Evolutionary conservation across 257 asterid species (phyloP), one percentile per base, ranked within the genome.

Genomic region (Anisodus acutangulus): DNA sequence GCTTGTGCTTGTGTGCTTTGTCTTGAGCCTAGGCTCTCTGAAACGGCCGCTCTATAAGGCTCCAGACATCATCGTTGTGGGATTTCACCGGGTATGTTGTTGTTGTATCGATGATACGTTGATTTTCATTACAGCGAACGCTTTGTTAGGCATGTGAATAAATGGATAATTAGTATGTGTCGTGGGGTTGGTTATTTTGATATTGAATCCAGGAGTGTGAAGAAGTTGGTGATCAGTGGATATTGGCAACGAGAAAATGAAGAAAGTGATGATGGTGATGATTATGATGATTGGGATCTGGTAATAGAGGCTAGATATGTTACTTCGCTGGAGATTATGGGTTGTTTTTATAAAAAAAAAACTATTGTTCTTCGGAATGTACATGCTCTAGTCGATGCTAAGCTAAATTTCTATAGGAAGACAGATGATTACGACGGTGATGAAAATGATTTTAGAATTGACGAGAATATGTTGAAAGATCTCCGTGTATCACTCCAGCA

Each of bases 161-260:
- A 35, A 67, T 67, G 74, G 74, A 67, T 67, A 47, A 12, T 67
- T 68, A 68, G 26, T 3, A 68, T 68, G 76, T 74, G 80, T 74
- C 19, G 4, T 49, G 80, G 80, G 19, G 43, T 74, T 74, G 31
- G 26, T 74, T 22, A 6, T 49, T 1, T 47, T 74, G 5, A 10
- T 49, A 74, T 74, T 74, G 15, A 49, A 26, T 74, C 80, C 6
- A 4, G 11, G 49, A 74, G 80, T 74, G 80, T 74, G 80, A 74
- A 74, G 60, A 49, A 74, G 80, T 74, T 74, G 80, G 62, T 74
- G 59, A 74, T 74, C 22, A 22, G 57, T 74, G 62, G 59, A 22
- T 74, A 74, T 49, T 49, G 80, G 45, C 19, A 22, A 74, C 41
- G 11, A 74, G 11, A 49, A 51, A 3, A 49, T 49, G 80, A 74